Conservation (phyloP, 2,329 filamentous ascomycete genomes). For the Cladosporium oxysporum region DNA sequence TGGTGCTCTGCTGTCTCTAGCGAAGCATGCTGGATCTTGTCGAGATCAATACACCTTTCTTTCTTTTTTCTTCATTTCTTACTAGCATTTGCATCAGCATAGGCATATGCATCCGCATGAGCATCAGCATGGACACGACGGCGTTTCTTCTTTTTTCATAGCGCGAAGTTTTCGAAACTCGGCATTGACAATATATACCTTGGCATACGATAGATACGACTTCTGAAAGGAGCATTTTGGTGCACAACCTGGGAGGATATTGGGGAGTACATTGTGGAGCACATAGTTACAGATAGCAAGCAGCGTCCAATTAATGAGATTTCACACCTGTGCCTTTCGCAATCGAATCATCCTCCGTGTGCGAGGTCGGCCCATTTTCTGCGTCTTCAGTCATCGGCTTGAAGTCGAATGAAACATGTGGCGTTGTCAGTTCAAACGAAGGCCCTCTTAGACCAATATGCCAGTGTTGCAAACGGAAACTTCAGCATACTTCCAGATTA, state of each 20-base stretch:
- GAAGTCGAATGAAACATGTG: background rate
- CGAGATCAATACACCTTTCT: background rate
- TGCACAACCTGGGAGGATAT: background rate
- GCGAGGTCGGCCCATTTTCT: background rate
- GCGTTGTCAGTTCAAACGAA: background rate
- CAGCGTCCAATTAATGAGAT: background rate
- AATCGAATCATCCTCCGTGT: background rate
- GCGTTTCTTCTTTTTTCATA: background rate
- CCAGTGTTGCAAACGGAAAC: too few relatives aligned
- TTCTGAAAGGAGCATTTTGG: background rate
- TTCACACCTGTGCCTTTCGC: background rate
- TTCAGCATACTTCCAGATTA: too few relatives aligned
- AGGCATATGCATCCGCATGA: background rate
- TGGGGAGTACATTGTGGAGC: too few relatives aligned
- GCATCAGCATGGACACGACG: background rate
- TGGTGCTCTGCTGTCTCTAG: slow-evolving; percentile 11
- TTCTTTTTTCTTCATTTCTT: background rate
- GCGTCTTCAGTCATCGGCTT: background rate
- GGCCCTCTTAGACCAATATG: too few relatives aligned
- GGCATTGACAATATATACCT: background rate
- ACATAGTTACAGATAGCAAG: background rate
- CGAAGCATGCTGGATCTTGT: background rate
- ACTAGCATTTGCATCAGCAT: background rate
- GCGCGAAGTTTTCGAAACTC: background rate
- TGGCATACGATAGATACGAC: slow-evolving; percentile 2